Percentiles rank a stretch among this genome's conserved stretches.
Evolutionary conservation across 495 filamentous ascomycete genomes (phyloP).

Genomic region (Annulohypoxylon bovei): DNA sequence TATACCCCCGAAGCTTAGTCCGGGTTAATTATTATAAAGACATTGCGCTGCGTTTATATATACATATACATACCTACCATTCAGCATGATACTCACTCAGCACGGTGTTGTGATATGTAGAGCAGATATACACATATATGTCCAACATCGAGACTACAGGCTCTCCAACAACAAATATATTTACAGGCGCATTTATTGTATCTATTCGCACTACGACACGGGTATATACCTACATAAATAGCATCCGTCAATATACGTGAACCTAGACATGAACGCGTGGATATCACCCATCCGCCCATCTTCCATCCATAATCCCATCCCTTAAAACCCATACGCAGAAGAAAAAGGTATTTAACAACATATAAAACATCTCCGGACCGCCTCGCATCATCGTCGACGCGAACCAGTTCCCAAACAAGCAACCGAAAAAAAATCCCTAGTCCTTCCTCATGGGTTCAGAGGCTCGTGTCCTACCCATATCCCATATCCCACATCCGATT

Average conservation of each 20-base stretch:
- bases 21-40: not conserved
- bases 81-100: not conserved
- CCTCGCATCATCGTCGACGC: not conserved
- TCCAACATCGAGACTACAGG: not conserved
- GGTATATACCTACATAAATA: slow-evolving; percentile 19
- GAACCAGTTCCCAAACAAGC: not conserved
- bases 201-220: slow-evolving; percentile 14
- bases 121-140: not conserved
- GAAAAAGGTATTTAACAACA: not conserved
- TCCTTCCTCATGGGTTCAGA: not conserved
- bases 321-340: not conserved
- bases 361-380: not conserved
- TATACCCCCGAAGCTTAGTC: not conserved
- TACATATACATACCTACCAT: not conserved
- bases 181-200: not conserved
- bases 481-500: not conserved
- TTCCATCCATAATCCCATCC: not conserved
- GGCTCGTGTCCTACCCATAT: not conserved
- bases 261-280: not conserved
- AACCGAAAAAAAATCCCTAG: not conserved
- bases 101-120: not conserved
- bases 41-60: not conserved
- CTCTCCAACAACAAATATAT: not conserved
- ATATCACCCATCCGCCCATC: not conserved
- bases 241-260: not conserved